These are phyloP conservation scores for Clavispora phyllophila DNA, from an alignment of 805 yeast genomes.

Conservation along the genomic window DNA sequence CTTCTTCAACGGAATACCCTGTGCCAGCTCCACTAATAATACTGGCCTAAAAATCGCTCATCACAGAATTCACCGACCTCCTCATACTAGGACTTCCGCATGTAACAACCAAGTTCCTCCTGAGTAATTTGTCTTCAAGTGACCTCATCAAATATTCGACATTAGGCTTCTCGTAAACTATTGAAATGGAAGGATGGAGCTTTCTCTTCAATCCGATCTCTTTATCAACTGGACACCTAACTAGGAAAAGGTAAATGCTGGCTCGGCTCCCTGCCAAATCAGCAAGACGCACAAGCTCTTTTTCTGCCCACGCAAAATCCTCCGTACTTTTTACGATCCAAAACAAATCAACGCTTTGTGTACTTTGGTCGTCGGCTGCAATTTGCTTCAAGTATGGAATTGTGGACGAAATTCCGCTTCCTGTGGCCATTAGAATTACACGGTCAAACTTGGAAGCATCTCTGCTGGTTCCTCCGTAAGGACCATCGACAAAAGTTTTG, in stretches of 20 bases:
- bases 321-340: constrained; percentile 40
- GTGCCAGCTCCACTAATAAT: background rate
- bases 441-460: constrained; percentile 42
- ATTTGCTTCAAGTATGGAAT: constrained; percentile 37
- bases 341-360: constrained; percentile 26
- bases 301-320: constrained; percentile 35
- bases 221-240: background rate
- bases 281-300: constrained; percentile 23
- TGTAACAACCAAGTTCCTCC: constrained; percentile 3
- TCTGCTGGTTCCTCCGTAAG: constrained; percentile 51
- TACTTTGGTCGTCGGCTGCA: constrained; percentile 8
- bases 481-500: constrained; percentile 47
- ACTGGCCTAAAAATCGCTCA: background rate
- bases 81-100: constrained; percentile 2
- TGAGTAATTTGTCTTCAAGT: background rate
- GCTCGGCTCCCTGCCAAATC: background rate
- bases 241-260: background rate
- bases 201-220: background rate
- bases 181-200: background rate
- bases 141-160: background rate
- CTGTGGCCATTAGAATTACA: constrained; percentile 39
- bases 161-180: background rate
- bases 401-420: constrained; percentile 49
- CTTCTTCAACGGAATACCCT: constrained; percentile 3
- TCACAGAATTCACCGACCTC: background rate